Percentiles rank a stretch among this genome's conserved stretches.
Conservation (phyloP, 2,329 filamentous ascomycete species). For the Fusarium proliferatum region DNA sequence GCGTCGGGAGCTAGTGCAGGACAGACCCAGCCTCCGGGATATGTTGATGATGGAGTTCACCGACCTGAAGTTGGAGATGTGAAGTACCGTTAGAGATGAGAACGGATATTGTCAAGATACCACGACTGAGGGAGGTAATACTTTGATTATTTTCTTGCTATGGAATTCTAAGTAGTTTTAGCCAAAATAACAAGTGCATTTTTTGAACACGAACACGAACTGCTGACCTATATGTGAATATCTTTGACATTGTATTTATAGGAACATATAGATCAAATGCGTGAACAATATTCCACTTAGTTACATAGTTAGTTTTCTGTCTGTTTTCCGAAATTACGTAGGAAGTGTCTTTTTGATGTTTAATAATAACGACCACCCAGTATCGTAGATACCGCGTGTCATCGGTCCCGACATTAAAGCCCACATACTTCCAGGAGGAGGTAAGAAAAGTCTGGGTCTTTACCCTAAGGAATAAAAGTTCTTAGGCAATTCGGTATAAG, state of each 20-base stretch:
- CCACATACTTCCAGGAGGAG: no score
- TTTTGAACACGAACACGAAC: not conserved
- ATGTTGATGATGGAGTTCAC: slow-evolving; percentile 41
- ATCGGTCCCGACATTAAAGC: no score
- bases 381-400: no score
- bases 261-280: accelerated
- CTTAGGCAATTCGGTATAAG: no score
- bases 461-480: not conserved
- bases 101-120: slow-evolving; percentile 30
- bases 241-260: no score
- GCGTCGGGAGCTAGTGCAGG: slow-evolving; percentile 10
- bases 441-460: accelerated
- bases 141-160: not conserved
- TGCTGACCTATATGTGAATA: accelerated
- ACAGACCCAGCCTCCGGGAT: slow-evolving; percentile 36
- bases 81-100: slow-evolving; percentile 36
- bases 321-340: no score
- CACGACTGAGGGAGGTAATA: not conserved
- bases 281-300: no score
- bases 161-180: not conserved
- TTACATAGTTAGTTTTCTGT: no score
- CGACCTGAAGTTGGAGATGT: slow-evolving; percentile 41
- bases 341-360: no score
- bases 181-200: not conserved
- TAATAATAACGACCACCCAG: no score